Base-by-base conservation (phyloP, 1,139 yeast species). In the Kodamaea derodonti region DNA sequence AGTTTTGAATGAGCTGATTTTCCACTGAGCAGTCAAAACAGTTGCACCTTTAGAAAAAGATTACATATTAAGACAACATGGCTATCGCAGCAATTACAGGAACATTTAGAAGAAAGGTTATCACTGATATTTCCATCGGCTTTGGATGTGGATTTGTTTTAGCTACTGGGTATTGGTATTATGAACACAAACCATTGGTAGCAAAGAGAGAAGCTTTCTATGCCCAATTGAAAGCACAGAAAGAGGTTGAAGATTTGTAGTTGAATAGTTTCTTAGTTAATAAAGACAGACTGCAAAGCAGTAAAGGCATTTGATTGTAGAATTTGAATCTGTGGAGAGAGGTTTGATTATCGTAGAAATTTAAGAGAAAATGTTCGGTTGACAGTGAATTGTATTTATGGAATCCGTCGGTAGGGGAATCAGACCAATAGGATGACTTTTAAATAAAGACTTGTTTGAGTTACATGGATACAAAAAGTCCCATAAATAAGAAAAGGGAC, bases 61-160 rank as follows among this genome's bases (percentile, higher is more conserved):
- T 27, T 24, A n/a, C 30, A 24, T 30, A 23, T 29, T 30, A 36
- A 27, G 24, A 13, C 32, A 27, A 23, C 54, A 83, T 84, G 86
- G 85, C 95, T 57, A 77, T 88, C 58, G 87, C 95, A 58, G 95
- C 96, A 54, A 87, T 90, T 56, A 77, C 82, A 40, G 97, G 97
- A 50, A 70, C 84, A 48, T 75, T 90, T 47, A 85, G 78, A 70
- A 86, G 80, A 73, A 83, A 80, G 67, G 80, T 86, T 64, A 74
- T 84, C 59, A 75, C 84, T 49, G 97, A 92, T 58, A 78, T 90
- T 62, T 48, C 79, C 52, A 65, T 81, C 49, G 95, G 95, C 45
- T 65, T 69, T 43, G 73, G 56, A 37, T 54, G 60, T 47, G 75
- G 75, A 14, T 63, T 65, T 34, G 70, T 56, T 31, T 39, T 55